Conservation (phyloP, 495 filamentous ascomycete genomes). For the Pseudotulostoma volvatum region DNA sequence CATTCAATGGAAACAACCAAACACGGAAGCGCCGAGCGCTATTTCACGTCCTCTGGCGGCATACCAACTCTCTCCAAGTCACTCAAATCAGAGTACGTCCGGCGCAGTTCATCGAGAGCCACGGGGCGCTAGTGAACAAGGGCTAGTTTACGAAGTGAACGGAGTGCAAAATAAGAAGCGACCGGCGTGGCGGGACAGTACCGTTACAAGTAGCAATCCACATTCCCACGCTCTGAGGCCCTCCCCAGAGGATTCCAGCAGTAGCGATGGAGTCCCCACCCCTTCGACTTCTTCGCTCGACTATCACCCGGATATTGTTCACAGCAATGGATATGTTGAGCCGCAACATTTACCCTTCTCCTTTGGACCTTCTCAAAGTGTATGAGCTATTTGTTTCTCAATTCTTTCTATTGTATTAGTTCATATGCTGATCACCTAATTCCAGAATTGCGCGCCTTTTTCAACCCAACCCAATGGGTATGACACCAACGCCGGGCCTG, state of each 20-base stretch:
- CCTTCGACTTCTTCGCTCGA: constrained; percentile 45
- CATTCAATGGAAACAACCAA: constrained; percentile 34
- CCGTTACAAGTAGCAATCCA: constrained; percentile 16
- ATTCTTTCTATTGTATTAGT: neutral
- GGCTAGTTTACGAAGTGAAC: constrained; percentile 13
- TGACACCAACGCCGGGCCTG: constrained; percentile 8
- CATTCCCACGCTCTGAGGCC: constrained; percentile 32
- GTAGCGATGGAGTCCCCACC: constrained; percentile 52
- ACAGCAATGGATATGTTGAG: constrained; percentile 46
- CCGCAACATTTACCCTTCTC: constrained; percentile 27
- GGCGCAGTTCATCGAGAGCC: no score
- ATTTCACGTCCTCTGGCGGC: constrained; percentile 27
- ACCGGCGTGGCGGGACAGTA: constrained; percentile 54
- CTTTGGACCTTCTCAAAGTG: constrained; percentile 27
- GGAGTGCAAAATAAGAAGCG: constrained; percentile 45
- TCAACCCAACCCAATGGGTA: constrained; percentile 22
- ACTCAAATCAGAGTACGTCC: constrained; percentile 9
- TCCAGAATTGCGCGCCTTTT: constrained; percentile 26
- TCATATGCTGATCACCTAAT: constrained; percentile 3
- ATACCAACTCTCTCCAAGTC: constrained; percentile 19
- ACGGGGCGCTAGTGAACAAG: neutral
- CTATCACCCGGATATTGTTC: constrained; percentile 48
- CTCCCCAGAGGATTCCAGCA: constrained; percentile 57
- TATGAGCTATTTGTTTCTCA: constrained; percentile 10
- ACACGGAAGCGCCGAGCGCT: constrained; percentile 26